Base-by-base conservation (phyloP, 768 basidiomycete species). In the Fistulinella prunicolor region DNA sequence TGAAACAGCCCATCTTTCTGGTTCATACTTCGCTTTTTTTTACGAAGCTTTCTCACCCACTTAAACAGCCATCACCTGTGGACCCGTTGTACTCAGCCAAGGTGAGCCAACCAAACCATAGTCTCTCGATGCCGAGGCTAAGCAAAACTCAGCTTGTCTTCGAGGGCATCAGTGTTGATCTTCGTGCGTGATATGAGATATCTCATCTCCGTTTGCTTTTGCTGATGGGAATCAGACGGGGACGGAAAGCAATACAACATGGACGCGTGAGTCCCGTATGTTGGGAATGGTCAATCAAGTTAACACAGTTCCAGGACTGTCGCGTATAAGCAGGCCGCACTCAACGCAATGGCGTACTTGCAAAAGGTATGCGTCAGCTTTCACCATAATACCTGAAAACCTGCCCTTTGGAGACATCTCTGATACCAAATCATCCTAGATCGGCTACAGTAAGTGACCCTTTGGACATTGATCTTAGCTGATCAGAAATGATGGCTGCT, bases 261-360 rank as follows among this genome's bases (percentile, higher is more conserved):
- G 86, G 83, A 86, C 56, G 81, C 85, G 77, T 86, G 63, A 58
- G 79, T 55, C 4, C 7, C 1, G 24, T 9, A 17, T 37, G 29
- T 36, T 14, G 2, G n/a, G 12, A 14, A 6, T n/a, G 17, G 16
- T 36, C 17, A 10, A 16, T 17, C 4, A 16, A n/a, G 17, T 17
- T 19, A 6, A n/a, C 3, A 19, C 17, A 36, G 3, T n/a, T 19
- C 4, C 17, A 85, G 83, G 0, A 79, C 85, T 19, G 83, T 86
- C 16, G 86, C 88, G 3, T 89, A 85, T 63, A 88, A 89, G 61
- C 85, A 86, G 66, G 87, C 88, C 6, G 85, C 87, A 0, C 67
- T 88, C 46, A 88, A 88, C 56, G 77, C 83, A 2, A 89, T 90
- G 43, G 76, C 77, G 2, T 89, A 90, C 62, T 71, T 90, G 37